Base-by-base conservation (phyloP, 2,329 filamentous ascomycete species). In the Teratosphaeriaceae sp. region DNA sequence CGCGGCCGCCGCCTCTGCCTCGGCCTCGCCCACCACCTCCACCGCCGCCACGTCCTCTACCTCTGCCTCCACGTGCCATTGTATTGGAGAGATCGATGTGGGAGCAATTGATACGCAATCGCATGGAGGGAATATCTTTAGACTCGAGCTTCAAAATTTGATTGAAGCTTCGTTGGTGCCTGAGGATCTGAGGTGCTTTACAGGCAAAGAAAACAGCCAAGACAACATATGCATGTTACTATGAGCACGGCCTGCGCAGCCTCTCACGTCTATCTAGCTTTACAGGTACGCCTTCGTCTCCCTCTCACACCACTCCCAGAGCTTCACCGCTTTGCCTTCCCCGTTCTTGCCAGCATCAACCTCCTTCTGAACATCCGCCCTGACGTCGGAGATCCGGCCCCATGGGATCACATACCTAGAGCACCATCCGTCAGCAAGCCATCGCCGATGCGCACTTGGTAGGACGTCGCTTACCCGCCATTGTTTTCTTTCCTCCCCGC, bases 221-320 rank as follows among this genome's bases (percentile, higher is more conserved):
- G n/a, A n/a, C n/a, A n/a, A n/a, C n/a, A n/a, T n/a, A n/a, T n/a
- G n/a, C n/a, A n/a, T n/a, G n/a, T n/a, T n/a, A n/a, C n/a, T n/a
- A n/a, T n/a, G n/a, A n/a, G n/a, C n/a, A n/a, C n/a, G n/a, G n/a
- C n/a, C n/a, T n/a, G n/a, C n/a, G n/a, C n/a, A n/a, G n/a, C n/a
- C n/a, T n/a, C n/a, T n/a, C n/a, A n/a, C n/a, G n/a, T n/a, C n/a
- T n/a, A n/a, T n/a, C n/a, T n/a, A n/a, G n/a, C n/a, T n/a, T n/a
- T 27, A 37, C 34, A 20, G 9, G 19, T 37, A 61, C 39, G 44
- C 16, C 33, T 43, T 49, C 19, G 48, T 51, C 40, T 63, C 52
- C 45, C 59, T 51, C 46, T 65, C 63, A 46, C 57, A 61, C 56
- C 60, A 65, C 21, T 60, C 56, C 62, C 62, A 68, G 35, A 68